A percentile compares a stretch with the other conserved stretches of the same genome.
These are phyloP conservation scores for Monascus ruber DNA, from an alignment of 2,329 filamentous ascomycete species.

Conservation along the genomic window DNA sequence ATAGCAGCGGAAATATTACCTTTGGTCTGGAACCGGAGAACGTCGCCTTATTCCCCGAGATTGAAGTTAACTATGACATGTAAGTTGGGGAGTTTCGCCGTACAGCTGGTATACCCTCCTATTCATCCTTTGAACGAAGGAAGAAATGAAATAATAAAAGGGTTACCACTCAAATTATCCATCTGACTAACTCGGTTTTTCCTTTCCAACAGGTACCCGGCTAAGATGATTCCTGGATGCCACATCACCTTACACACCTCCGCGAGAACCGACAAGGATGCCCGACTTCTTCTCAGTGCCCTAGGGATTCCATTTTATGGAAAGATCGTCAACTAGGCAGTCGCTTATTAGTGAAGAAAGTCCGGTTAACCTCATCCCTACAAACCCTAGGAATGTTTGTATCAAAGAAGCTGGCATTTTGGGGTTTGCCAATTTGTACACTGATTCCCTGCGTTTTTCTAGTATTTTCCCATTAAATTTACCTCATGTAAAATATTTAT, in stretches of 20 bases:
- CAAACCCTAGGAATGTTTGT: too few species aligned
- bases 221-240: conserved; percentile 72
- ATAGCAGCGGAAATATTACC: conserved; percentile 74
- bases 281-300: conserved; percentile 59
- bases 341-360: neutral
- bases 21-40: conserved; percentile 69
- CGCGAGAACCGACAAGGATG: conserved; percentile 75
- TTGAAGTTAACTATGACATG: conserved; percentile 88
- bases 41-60: conserved; percentile 78
- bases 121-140: neutral
- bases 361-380: too few species aligned
- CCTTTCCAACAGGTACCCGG: conserved; percentile 41
- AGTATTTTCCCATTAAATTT: too few species aligned
- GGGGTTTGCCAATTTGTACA: too few species aligned
- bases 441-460: too few species aligned
- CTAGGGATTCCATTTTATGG: conserved; percentile 75
- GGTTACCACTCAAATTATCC: neutral
- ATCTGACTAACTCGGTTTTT: too few species aligned
- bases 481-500: too few species aligned
- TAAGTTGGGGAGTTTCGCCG: conserved; percentile 38
- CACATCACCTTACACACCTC: conserved; percentile 76
- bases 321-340: conserved; percentile 46
- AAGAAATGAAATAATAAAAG: neutral
- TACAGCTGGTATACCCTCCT: conserved; percentile 1
- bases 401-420: too few species aligned